These are phyloP conservation scores for Boletus sensibilis DNA, from an alignment of 768 basidiomycete species.

Conservation along the genomic window DNA sequence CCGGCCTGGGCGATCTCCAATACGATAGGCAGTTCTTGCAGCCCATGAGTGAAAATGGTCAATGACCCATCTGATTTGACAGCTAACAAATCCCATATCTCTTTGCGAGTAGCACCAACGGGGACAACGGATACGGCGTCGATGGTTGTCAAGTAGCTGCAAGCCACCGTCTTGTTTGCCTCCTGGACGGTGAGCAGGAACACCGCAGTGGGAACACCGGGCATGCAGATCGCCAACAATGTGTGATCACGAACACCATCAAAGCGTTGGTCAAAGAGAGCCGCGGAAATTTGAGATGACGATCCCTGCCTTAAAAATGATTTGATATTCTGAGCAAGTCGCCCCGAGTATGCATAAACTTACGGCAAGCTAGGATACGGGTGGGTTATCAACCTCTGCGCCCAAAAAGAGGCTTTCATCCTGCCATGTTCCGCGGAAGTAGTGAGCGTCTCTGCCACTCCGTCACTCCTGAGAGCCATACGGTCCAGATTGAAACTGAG, in stretches of 20 bases:
- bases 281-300: conserved; percentile 43
- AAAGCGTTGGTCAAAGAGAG: conserved; percentile 64
- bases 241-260: conserved; percentile 54
- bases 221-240: conserved; percentile 56
- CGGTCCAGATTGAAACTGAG: conserved; percentile 62
- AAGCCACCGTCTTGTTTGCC: conserved; percentile 40
- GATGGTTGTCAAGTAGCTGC: conserved; percentile 37
- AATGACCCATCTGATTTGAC: conserved; percentile 56
- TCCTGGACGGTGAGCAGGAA: conserved; percentile 48
- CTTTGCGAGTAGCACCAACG: conserved; percentile 59
- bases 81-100: conserved; percentile 68
- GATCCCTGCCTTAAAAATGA: conserved; percentile 16
- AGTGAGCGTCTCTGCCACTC: conserved; percentile 42
- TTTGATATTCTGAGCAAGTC: conserved; percentile 1
- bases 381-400: conserved; percentile 55
- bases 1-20: conserved; percentile 21
- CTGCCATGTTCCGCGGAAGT: conserved; percentile 55
- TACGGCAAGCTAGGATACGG: conserved; percentile 52
- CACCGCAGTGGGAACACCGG: conserved; percentile 44
- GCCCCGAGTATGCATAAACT: conserved; percentile 24
- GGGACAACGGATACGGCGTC: conserved; percentile 54
- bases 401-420: conserved; percentile 75
- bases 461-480: conserved; percentile 57
- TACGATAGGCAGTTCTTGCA: conserved; percentile 41
- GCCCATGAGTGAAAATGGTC: conserved; percentile 61